phyloP scores from a whole-genome alignment of 2,329 filamentous ascomycete genomes.

The Neophaeococcomyces aloes region DNA sequence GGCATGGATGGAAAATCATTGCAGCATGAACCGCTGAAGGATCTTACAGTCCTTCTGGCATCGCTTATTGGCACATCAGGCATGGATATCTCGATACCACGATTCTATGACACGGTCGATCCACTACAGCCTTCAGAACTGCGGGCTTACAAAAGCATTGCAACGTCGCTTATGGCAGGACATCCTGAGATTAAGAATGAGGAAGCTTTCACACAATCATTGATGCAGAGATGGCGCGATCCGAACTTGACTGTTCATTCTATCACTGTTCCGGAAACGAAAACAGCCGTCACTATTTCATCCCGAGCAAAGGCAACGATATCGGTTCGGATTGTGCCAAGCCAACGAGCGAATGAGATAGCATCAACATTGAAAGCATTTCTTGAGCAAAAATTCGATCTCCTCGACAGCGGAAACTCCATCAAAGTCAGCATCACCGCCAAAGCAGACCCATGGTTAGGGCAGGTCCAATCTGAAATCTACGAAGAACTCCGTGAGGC shows the following conservation, averaged over 20 bases:
- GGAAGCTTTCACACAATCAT: slow-evolving; percentile 63
- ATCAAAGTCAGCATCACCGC: slow-evolving; percentile 80
- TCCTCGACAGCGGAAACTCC: slow-evolving; percentile 68
- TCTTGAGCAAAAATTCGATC: slow-evolving; percentile 58
- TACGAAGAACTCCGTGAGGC: slow-evolving; percentile 81
- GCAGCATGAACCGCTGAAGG: slow-evolving; percentile 80
- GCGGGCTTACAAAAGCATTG: slow-evolving; percentile 73
- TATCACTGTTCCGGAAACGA: slow-evolving; percentile 80
- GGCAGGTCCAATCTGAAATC: slow-evolving; percentile 80
- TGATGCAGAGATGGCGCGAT: slow-evolving; percentile 93
- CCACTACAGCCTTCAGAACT: slow-evolving; percentile 66
- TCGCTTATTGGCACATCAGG: slow-evolving; percentile 74
- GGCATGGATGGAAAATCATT: slow-evolving; percentile 91
- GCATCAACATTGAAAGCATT: slow-evolving; percentile 57
- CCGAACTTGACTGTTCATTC: slow-evolving; percentile 89
- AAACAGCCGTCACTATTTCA: slow-evolving; percentile 83
- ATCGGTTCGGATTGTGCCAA: slow-evolving; percentile 83
- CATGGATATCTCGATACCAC: slow-evolving; percentile 63
- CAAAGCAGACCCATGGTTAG: slow-evolving; percentile 90
- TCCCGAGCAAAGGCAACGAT: slow-evolving; percentile 78
- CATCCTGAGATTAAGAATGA: slow-evolving; percentile 55
- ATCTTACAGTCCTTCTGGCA: slow-evolving; percentile 72
- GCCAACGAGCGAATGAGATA: slow-evolving; percentile 76
- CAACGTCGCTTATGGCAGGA: slow-evolving; percentile 60
- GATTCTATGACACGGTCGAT: slow-evolving; percentile 78